These are phyloP conservation scores for Irpex sp. DNA, from an alignment of 1,284 basidiomycete species.

Conservation along the genomic window DNA sequence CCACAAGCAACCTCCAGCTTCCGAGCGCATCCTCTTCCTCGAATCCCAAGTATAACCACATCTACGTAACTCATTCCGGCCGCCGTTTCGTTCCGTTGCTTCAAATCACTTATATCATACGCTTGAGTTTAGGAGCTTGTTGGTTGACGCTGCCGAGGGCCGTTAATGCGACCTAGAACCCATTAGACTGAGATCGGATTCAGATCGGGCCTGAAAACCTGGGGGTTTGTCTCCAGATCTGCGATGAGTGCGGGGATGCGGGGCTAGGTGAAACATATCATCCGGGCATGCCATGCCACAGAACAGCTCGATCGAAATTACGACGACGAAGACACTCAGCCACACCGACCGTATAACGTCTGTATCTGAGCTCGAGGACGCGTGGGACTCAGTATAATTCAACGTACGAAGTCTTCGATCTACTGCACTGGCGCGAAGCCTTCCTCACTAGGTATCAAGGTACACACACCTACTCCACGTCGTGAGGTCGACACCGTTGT, in stretches of 20 bases:
- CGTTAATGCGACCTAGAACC: not conserved
- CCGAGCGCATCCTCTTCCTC: not conserved
- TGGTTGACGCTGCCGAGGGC: not conserved
- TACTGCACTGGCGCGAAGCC: too few relatives aligned
- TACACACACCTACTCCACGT: not conserved
- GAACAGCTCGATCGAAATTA: not conserved
- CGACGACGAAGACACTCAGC: too few relatives aligned
- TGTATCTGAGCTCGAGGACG: too few relatives aligned
- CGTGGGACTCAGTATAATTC: too few relatives aligned
- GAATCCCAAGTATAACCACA: not conserved
- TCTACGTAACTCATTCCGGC: not conserved
- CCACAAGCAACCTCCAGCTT: not conserved
- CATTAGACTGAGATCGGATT: not conserved
- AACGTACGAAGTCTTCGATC: too few relatives aligned
- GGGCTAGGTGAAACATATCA: not conserved
- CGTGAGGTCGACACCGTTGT: not conserved
- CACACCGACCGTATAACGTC: too few relatives aligned
- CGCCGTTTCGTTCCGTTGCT: not conserved
- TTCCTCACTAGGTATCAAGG: not conserved
- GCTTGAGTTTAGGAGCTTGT: not conserved
- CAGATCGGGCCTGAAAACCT: not conserved
- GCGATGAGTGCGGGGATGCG: not conserved
- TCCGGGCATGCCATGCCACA: not conserved
- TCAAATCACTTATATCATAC: not conserved
- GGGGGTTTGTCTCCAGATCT: not conserved